phyloP scores from a whole-genome alignment of 495 filamentous ascomycete species.

The Neurospora sp. region DNA sequence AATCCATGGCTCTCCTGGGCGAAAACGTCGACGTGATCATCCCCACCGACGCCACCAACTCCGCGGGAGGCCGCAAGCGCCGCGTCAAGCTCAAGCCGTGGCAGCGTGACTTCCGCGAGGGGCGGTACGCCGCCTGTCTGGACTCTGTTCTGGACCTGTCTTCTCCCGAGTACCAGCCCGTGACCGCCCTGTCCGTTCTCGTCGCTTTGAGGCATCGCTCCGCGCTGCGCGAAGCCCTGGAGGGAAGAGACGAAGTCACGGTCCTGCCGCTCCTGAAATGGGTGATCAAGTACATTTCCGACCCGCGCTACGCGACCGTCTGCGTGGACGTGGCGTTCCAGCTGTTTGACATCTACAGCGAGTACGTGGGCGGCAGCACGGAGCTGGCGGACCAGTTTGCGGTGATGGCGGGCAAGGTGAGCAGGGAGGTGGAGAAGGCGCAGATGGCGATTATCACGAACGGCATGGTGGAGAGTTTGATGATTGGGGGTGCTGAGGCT shows the following conservation, averaged over 20 bases:
- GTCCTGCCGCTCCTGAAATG: conserved; percentile 77
- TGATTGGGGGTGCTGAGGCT: conserved; percentile 22
- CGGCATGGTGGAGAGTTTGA: conserved; percentile 78
- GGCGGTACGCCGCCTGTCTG: conserved; percentile 64
- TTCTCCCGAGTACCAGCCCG: conserved; percentile 39
- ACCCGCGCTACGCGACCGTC: conserved; percentile 67
- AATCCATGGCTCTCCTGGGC: conserved; percentile 73
- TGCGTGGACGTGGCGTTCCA: conserved; percentile 72
- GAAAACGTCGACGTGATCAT: conserved; percentile 85
- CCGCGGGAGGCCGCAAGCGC: conserved; percentile 36
- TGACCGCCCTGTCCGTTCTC: conserved; percentile 62
- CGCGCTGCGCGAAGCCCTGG: conserved; percentile 71
- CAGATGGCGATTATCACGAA: conserved; percentile 67
- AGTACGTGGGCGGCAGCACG: conserved; percentile 62
- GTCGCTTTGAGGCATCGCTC: conserved; percentile 80
- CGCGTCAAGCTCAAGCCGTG: conserved; percentile 57
- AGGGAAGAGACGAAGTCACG: conserved; percentile 70
- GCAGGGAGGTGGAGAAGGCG: conserved; percentile 66
- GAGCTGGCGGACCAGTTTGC: conserved; percentile 61
- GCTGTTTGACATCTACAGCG: conserved; percentile 77
- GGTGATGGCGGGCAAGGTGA: conserved; percentile 55
- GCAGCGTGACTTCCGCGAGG: conserved; percentile 72
- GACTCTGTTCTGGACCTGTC: conserved; percentile 58
- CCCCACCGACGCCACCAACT: conserved; percentile 13
- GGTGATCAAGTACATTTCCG: conserved; percentile 65